phyloP scores from a whole-genome alignment of 352 stramenopile species.

The Globisporangium spiculum region DNA sequence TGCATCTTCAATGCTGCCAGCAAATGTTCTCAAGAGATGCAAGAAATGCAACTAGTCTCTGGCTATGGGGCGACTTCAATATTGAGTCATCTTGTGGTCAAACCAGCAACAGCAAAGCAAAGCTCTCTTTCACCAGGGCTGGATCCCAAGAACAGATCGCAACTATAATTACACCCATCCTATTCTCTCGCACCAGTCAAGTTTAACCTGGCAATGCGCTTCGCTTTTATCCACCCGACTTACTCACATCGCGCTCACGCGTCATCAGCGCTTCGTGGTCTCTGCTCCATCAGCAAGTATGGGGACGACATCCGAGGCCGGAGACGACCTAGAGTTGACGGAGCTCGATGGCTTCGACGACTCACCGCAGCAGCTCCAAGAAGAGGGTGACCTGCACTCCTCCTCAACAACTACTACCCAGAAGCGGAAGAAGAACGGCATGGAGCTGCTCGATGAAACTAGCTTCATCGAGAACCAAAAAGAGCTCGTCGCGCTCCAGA shows the following conservation, averaged over 20 bases:
- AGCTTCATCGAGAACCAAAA: constrained; percentile 69
- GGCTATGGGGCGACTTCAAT: too few species aligned
- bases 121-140: too few species aligned
- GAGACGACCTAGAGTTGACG: constrained; percentile 25
- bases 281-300: constrained; percentile 1
- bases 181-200: not conserved
- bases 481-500: constrained; percentile 87
- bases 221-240: not conserved
- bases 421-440: constrained; percentile 17
- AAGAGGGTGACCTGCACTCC: not conserved
- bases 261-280: not conserved
- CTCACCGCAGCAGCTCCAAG: constrained; percentile 9
- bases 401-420: not conserved
- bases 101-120: too few species aligned
- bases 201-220: not conserved
- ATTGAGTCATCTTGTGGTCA: too few species aligned
- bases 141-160: not conserved
- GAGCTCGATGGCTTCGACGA: constrained; percentile 25
- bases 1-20: too few species aligned
- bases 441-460: constrained; percentile 31
- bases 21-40: too few species aligned
- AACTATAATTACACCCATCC: not conserved
- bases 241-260: not conserved
- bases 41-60: too few species aligned
- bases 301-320: constrained; percentile 1